phyloP scores from a whole-genome alignment of 352 stramenopile genomes.

The Phytopythium montanum region DNA sequence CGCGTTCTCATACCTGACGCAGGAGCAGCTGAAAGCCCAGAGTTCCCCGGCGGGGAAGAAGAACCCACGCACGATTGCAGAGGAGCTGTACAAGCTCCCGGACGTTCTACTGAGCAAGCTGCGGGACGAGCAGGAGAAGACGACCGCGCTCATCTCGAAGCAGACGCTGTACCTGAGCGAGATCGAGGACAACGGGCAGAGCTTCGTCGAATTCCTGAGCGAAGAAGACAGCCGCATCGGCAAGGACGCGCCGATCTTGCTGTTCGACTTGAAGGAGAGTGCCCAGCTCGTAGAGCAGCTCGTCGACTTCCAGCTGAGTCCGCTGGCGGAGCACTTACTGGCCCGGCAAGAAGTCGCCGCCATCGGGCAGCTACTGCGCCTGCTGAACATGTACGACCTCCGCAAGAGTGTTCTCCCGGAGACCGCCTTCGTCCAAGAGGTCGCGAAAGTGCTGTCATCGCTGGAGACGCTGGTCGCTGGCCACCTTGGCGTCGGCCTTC shows the following conservation, averaged over 20 bases:
- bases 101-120: slow-evolving; percentile 60
- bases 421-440: slow-evolving; percentile 10
- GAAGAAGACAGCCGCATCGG: slow-evolving; percentile 59
- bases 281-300: slow-evolving; percentile 56
- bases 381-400: slow-evolving; percentile 53
- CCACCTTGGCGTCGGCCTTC: slow-evolving; percentile 46
- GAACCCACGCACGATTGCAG: slow-evolving; percentile 39
- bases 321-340: slow-evolving; percentile 63
- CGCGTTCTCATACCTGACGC: slow-evolving; percentile 77
- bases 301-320: slow-evolving; percentile 77
- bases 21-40: slow-evolving; percentile 29
- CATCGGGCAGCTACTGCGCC: slow-evolving; percentile 48
- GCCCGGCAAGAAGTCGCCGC: slow-evolving; percentile 62
- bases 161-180: slow-evolving; percentile 78
- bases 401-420: neutral
- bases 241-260: slow-evolving; percentile 73
- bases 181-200: slow-evolving; percentile 48
- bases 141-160: slow-evolving; percentile 54
- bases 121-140: slow-evolving; percentile 38
- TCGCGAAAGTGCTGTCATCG: slow-evolving; percentile 31
- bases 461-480: slow-evolving; percentile 58
- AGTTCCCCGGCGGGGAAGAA: neutral
- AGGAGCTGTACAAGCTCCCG: slow-evolving; percentile 67
- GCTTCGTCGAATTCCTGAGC: slow-evolving; percentile 47
- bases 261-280: slow-evolving; percentile 82